Base-by-base conservation (phyloP, 2,329 filamentous ascomycete genomes). In the Verticillium tricorpus region DNA sequence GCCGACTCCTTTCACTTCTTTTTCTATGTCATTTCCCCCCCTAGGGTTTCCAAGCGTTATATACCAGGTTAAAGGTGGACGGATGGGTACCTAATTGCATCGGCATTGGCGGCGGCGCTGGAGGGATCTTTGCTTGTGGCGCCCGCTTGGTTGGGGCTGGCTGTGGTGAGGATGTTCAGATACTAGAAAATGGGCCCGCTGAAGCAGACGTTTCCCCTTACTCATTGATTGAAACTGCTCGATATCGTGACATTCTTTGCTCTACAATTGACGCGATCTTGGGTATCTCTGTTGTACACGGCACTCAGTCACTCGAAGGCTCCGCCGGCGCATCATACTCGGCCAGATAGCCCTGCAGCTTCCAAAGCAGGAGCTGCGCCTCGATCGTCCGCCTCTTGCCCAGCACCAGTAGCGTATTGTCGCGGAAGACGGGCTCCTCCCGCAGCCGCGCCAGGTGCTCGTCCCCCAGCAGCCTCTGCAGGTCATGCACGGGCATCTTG, bases 351-450 rank as follows among this genome's bases (percentile, higher is more conserved):
- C 84, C 84, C 63, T 88, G 82, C 9, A 89, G 69, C 64, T 80
- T 82, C 85, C 85, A 88, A 8, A 88, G 74, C 60, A 79, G 74
- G 60, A 79, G 61, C 70, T 85, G 82, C 56, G 85, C 57, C 15
- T 76, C 70, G 25, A 77, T 69, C 73, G 75, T 63, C 72, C 75
- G 69, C 40, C 70, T 68, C 57, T 68, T 72, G 15, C 60, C 54
- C 60, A 85, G 67, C 63, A 85, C 72, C 59, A 80, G 75, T 22
- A 82, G 62, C 25, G 60, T 50, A 2, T 74, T 74, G 2, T 64
- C 60, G 11, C 37, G 57, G 37, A 66, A 67, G 9, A 65, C 9
- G 7, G 62, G 45, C 2, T 57, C 50, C 39, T 61, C 50, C 11
- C 17, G 32, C 19, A 89, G 62, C 35, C 74, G 71, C 17, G 70